phyloP scores from a whole-genome alignment of 352 stramenopile species.

The Pythium insidiosum region DNA sequence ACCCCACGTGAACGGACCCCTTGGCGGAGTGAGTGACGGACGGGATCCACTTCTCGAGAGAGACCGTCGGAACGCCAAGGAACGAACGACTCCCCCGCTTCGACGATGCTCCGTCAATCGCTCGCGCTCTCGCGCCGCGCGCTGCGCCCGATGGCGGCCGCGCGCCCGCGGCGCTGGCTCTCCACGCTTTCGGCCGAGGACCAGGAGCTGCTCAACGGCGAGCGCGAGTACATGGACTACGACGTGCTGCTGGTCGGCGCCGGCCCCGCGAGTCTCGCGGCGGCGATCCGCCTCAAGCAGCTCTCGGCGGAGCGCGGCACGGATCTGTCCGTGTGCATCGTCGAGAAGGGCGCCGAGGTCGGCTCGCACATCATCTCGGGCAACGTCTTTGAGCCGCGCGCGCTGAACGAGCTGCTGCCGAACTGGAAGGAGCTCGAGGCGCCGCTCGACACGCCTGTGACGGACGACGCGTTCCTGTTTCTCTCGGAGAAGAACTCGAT shows the following conservation, averaged over 20 bases:
- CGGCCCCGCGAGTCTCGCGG: constrained; percentile 89
- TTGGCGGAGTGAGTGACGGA: too few relatives aligned
- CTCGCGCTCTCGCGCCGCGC: constrained; percentile 13
- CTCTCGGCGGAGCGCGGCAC: constrained; percentile 89
- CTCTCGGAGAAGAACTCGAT: constrained; percentile 85
- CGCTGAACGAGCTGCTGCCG: constrained; percentile 95
- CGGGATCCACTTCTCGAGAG: too few relatives aligned
- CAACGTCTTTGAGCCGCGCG: constrained; percentile 98
- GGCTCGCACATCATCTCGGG: constrained; percentile 98
- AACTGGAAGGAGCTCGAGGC: constrained; percentile 90
- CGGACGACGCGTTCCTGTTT: constrained; percentile 92
- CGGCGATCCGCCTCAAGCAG: constrained; percentile 98
- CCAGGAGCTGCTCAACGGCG: constrained; percentile 54
- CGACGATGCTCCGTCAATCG: constrained; percentile 7
- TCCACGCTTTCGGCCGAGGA: constrained; percentile 50
- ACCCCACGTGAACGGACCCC: constrained; percentile 13
- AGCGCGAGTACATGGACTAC: constrained; percentile 95
- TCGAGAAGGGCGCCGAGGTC: constrained; percentile 95
- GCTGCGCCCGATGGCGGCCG: neutral
- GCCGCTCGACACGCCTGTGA: constrained; percentile 90
- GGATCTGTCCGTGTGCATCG: constrained; percentile 93
- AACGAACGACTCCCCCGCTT: neutral
- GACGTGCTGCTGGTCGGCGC: constrained; percentile 96
- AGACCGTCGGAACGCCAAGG: too few relatives aligned
- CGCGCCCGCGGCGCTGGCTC: constrained; percentile 20